phyloP scores from a whole-genome alignment of 2,329 filamentous ascomycete species.

The Lasiodiplodia sp. region DNA sequence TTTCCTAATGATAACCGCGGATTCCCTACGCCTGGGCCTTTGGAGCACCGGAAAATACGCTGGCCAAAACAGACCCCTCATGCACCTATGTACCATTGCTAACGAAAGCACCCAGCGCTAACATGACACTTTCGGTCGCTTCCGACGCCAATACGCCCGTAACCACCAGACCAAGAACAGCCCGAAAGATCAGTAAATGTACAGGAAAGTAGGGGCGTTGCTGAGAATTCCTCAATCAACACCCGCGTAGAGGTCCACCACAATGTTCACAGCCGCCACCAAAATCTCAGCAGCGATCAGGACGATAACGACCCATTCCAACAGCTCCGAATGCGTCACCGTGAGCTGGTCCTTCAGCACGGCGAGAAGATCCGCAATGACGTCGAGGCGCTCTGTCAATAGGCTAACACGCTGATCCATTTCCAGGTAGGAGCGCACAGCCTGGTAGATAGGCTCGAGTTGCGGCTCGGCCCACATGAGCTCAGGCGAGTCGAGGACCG shows the following conservation, averaged over 20 bases:
- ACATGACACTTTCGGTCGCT: not conserved
- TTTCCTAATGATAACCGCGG: not conserved
- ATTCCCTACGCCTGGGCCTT: not conserved
- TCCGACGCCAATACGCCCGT: constrained; percentile 13
- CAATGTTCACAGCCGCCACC: constrained; percentile 90
- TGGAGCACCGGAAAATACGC: not conserved
- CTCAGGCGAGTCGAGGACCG: constrained; percentile 94
- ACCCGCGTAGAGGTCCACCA: constrained; percentile 87
- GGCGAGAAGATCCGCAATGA: constrained; percentile 90
- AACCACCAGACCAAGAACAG: constrained; percentile 9
- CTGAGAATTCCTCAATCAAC: constrained; percentile 54
- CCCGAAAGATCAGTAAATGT: constrained; percentile 7
- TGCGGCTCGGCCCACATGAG: constrained; percentile 99
- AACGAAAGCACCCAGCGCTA: constrained; percentile 20
- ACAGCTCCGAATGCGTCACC: constrained; percentile 68
- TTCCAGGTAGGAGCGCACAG: constrained; percentile 92
- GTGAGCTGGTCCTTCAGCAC: constrained; percentile 96
- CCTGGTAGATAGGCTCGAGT: constrained; percentile 94
- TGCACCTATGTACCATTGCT: constrained; percentile 5
- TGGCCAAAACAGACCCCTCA: not conserved
- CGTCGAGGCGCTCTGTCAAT: constrained; percentile 86
- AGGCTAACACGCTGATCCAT: constrained; percentile 95
- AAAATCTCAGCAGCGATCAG: constrained; percentile 95
- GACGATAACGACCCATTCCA: constrained; percentile 77
- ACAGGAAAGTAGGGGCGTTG: constrained; percentile 6